Conservation (phyloP, 768 basidiomycete species). For the Rickenella mellea region DNA sequence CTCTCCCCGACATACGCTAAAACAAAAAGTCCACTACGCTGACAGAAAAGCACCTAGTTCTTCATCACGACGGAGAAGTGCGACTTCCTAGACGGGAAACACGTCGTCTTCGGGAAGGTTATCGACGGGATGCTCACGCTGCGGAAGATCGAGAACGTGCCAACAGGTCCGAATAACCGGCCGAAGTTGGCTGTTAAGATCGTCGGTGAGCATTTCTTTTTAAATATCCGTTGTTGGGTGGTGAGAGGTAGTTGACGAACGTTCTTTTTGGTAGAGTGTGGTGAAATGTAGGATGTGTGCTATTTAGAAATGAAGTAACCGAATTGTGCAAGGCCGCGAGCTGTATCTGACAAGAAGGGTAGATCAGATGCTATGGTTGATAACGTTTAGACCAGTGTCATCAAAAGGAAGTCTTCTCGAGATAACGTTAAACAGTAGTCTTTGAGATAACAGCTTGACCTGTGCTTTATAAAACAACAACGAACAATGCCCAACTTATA, state of each 20-base stretch:
- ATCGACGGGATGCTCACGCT: constrained; percentile 92
- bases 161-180: constrained; percentile 83
- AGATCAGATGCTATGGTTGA: no score
- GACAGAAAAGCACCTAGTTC: constrained; percentile 41
- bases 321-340: no score
- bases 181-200: constrained; percentile 87
- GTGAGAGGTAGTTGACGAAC: background rate
- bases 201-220: constrained; percentile 44
- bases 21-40: background rate
- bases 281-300: constrained; percentile 40
- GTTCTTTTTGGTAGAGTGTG: constrained; percentile 32
- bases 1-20: background rate
- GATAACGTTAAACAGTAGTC: no score
- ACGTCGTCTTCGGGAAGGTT: constrained; percentile 87
- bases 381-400: no score
- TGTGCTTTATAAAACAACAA: no score
- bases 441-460: no score
- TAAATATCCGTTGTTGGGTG: background rate
- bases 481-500: no score
- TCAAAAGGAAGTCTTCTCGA: no score
- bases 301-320: no score
- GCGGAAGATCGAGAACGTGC: constrained; percentile 92
- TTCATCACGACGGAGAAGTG: constrained; percentile 95
- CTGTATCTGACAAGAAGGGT: no score
- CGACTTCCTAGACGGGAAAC: constrained; percentile 92